Evolutionary conservation across 2,329 filamentous ascomycete species (phyloP).

Genomic region (Ophiostoma pallidulum): DNA sequence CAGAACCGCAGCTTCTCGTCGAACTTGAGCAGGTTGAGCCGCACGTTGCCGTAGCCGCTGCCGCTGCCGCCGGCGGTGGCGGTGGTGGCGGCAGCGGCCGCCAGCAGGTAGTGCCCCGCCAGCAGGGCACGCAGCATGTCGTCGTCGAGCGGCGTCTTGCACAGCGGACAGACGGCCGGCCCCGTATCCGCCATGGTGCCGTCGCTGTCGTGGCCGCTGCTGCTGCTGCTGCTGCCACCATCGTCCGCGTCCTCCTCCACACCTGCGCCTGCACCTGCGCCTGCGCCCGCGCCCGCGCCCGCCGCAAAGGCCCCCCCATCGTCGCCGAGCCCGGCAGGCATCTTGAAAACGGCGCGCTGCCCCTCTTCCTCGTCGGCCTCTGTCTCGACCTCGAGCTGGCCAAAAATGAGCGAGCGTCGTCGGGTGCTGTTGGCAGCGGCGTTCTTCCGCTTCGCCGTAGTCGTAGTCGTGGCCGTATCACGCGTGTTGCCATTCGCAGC

Average conservation of each 20-base stretch:
- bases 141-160: slow-evolving; percentile 48
- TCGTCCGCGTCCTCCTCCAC: neutral
- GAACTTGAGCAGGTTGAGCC: slow-evolving; percentile 35
- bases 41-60: neutral
- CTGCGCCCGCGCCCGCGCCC: no score
- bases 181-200: slow-evolving; percentile 4
- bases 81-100: no score
- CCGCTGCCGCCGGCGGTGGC: neutral
- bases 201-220: slow-evolving; percentile 4
- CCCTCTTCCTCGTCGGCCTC: no score
- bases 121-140: slow-evolving; percentile 35
- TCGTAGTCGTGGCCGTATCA: no score
- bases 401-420: neutral
- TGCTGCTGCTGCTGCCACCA: neutral
- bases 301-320: neutral
- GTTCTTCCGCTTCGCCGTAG: neutral
- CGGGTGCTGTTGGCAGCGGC: no score
- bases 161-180: slow-evolving; percentile 52
- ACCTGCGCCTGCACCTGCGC: no score
- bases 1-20: slow-evolving; percentile 55
- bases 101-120: neutral
- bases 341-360: slow-evolving; percentile 6
- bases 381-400: neutral
- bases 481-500: no score
- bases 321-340: neutral